Evolutionary conservation across 345 rosid genomes (phyloP).

Genomic region (Pistacia vera): DNA sequence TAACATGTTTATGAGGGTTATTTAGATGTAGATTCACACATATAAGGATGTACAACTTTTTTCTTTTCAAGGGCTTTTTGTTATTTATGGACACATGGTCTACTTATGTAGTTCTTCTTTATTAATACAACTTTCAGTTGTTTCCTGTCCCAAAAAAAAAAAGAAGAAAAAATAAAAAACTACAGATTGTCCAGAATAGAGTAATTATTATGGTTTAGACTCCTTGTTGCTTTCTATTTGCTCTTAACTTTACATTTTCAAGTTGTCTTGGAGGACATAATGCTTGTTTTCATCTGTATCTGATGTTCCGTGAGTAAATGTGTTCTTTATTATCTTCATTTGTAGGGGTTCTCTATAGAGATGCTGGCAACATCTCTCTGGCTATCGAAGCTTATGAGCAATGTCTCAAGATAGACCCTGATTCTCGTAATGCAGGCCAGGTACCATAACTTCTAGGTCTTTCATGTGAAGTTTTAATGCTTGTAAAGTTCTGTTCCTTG

Average conservation of each 20-base stretch:
- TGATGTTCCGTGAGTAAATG: conserved; percentile 5
- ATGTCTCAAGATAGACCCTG: conserved; percentile 98
- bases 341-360: conserved; percentile 96
- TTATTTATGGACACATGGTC: too few relatives aligned
- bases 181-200: not conserved
- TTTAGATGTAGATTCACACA: too few relatives aligned
- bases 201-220: not conserved
- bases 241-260: not conserved
- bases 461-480: not conserved
- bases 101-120: too few relatives aligned
- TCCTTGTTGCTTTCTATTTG: not conserved
- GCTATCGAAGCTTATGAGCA: conserved; percentile 92
- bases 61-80: too few relatives aligned
- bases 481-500: not conserved
- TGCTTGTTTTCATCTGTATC: not conserved
- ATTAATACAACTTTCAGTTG: too few relatives aligned
- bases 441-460: conserved; percentile 31
- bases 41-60: too few relatives aligned
- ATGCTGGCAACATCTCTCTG: conserved; percentile 91
- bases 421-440: conserved; percentile 99
- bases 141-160: too few relatives aligned
- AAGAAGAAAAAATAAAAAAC: not conserved
- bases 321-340: conserved; percentile 13
- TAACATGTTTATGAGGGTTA: too few relatives aligned
- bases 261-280: not conserved